A percentile compares a stretch with the other conserved stretches of the same genome.
Evolutionary conservation across 176 grass and related monocot species (phyloP).

Genomic region (Paspalum vaginatum): DNA sequence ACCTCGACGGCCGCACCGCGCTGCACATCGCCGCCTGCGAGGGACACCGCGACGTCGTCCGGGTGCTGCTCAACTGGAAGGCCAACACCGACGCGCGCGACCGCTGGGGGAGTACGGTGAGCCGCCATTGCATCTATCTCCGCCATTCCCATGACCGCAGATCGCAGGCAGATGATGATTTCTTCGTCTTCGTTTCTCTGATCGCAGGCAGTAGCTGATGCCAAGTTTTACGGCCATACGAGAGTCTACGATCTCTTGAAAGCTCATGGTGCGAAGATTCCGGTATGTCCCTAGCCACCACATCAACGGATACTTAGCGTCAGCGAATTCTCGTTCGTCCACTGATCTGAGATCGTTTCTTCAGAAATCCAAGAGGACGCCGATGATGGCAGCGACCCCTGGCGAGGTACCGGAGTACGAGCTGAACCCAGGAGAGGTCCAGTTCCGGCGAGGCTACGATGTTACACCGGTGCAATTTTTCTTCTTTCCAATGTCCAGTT

Average conservation of each 20-base stretch:
- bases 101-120: conserved; percentile 98
- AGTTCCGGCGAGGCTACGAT: conserved; percentile 84
- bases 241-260: conserved; percentile 82
- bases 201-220: conserved; percentile 73
- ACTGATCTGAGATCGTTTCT: neutral
- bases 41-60: conserved; percentile 68
- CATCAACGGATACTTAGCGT: neutral
- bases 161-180: too few species aligned
- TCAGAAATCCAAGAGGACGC: conserved; percentile 74
- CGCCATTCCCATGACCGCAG: too few species aligned
- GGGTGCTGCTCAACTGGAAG: conserved; percentile 75
- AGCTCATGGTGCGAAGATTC: conserved; percentile 74
- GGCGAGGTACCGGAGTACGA: conserved; percentile 90
- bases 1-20: conserved; percentile 93
- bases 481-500: neutral
- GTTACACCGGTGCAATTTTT: conserved; percentile 52
- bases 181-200: neutral
- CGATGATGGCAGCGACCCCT: conserved; percentile 69
- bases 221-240: conserved; percentile 77
- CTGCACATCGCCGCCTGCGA: conserved; percentile 91
- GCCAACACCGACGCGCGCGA: conserved; percentile 93
- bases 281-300: conserved; percentile 43
- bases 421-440: conserved; percentile 75
- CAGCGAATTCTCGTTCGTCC: neutral
- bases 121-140: too few species aligned